phyloP scores from a whole-genome alignment of 495 filamentous ascomycete genomes.

The Penicillium antarcticum region DNA sequence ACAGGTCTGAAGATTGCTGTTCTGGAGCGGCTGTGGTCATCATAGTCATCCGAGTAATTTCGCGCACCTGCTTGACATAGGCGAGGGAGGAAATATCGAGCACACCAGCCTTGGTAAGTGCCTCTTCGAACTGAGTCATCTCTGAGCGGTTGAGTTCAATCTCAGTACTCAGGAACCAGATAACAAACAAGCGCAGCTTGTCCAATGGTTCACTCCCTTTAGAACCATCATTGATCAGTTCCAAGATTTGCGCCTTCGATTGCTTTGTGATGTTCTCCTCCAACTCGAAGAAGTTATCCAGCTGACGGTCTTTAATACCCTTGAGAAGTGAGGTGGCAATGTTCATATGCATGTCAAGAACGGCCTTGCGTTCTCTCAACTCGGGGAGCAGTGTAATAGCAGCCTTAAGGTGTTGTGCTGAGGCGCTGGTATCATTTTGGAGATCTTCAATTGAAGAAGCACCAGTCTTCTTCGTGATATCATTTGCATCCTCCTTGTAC shows the following conservation, averaged over 20 bases:
- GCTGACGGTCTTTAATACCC: conserved; percentile 88
- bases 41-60: conserved; percentile 98
- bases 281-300: conserved; percentile 94
- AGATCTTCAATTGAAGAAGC: conserved; percentile 91
- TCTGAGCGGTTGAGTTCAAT: conserved; percentile 79
- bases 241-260: conserved; percentile 83
- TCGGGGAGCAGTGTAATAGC: conserved; percentile 92
- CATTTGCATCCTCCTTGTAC: conserved; percentile 93
- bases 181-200: conserved; percentile 90
- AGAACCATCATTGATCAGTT: conserved; percentile 73
- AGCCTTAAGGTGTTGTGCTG: conserved; percentile 90
- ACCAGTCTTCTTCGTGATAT: conserved; percentile 93
- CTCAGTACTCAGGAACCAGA: conserved; percentile 96
- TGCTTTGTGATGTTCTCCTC: conserved; percentile 94
- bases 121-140: conserved; percentile 84
- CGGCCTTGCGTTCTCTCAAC: conserved; percentile 83
- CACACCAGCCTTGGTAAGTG: conserved; percentile 69
- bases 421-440: conserved; percentile 81
- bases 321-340: conserved; percentile 82
- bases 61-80: conserved; percentile 89
- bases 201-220: conserved; percentile 84
- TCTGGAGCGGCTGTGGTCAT: conserved; percentile 80
- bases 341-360: conserved; percentile 99
- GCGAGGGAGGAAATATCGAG: conserved; percentile 68
- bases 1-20: conserved; percentile 68